A percentile compares a stretch with the other conserved stretches of the same genome.
phyloP scores from a whole-genome alignment of 2,329 filamentous ascomycete species.

The Cytospora chrysosperma region DNA sequence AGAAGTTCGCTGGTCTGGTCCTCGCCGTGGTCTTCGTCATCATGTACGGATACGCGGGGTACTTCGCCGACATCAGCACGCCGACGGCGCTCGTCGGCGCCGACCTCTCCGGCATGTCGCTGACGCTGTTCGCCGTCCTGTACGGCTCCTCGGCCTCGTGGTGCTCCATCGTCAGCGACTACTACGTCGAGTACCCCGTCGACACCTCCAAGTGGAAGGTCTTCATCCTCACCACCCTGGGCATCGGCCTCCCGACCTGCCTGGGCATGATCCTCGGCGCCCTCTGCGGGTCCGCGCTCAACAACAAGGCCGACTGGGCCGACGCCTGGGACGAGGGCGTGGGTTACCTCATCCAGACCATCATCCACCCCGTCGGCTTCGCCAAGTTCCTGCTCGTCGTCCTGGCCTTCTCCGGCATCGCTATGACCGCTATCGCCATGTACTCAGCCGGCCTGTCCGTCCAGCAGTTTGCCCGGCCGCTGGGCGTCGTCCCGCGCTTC shows the following conservation, averaged over 20 bases:
- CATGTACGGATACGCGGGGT: conserved; percentile 46
- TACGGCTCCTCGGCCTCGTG: conserved; percentile 51
- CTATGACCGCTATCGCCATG: conserved; percentile 47
- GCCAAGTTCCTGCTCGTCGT: conserved; percentile 43
- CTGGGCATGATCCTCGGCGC: conserved; percentile 48
- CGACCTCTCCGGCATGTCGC: conserved; percentile 39
- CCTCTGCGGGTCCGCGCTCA: conserved; percentile 43
- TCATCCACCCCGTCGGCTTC: conserved; percentile 45
- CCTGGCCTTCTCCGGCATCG: conserved; percentile 43
- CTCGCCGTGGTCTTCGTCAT: conserved; percentile 49
- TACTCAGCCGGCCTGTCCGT: conserved; percentile 39
- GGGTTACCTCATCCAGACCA: conserved; percentile 45
- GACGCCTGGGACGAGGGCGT: conserved; percentile 41
- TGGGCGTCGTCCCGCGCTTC: conserved; percentile 44
- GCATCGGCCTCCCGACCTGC: conserved; percentile 47
- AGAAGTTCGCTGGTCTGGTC: conserved; percentile 49
- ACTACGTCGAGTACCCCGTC: conserved; percentile 48
- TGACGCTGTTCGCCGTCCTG: conserved; percentile 45
- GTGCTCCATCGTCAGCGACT: conserved; percentile 46
- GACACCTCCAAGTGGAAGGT: conserved; percentile 46
- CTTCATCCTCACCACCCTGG: conserved; percentile 47
- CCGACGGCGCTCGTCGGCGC: conserved; percentile 37
- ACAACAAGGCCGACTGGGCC: conserved; percentile 40
- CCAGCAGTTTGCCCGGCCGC: conserved; percentile 44
- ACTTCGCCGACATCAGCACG: conserved; percentile 40